Conservation (phyloP, 768 basidiomycete species). For the Pholiota microspora region DNA sequence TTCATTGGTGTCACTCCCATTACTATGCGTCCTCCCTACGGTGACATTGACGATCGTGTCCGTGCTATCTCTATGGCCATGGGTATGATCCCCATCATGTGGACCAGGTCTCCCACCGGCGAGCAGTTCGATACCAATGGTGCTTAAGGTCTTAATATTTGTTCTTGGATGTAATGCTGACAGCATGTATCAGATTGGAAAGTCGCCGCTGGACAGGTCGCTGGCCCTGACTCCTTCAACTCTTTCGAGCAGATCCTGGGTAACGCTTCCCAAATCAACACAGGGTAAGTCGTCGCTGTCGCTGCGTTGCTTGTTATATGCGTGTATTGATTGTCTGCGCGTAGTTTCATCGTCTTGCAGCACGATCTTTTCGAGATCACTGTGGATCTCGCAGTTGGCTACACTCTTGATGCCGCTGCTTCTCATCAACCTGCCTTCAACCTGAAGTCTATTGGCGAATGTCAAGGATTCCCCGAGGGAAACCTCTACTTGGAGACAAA, state of each 20-base stretch:
- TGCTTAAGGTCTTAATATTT: no score
- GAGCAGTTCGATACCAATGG: slow-evolving; percentile 73
- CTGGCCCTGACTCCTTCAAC: slow-evolving; percentile 60
- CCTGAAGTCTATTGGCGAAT: slow-evolving; percentile 78
- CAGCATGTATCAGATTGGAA: slow-evolving; percentile 79
- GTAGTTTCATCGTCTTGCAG: slow-evolving; percentile 83
- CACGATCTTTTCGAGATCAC: slow-evolving; percentile 85
- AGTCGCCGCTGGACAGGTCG: slow-evolving; percentile 74
- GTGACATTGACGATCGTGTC: slow-evolving; percentile 90
- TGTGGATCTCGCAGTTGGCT: slow-evolving; percentile 88
- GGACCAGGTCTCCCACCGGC: slow-evolving; percentile 65
- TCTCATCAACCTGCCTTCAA: slow-evolving; percentile 62
- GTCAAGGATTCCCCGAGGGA: slow-evolving; percentile 57
- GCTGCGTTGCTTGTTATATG: neutral
- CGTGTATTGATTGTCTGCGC: slow-evolving; percentile 1
- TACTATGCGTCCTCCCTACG: slow-evolving; percentile 78
- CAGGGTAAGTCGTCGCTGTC: slow-evolving; percentile 46
- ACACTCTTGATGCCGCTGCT: slow-evolving; percentile 77
- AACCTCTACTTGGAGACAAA: slow-evolving; percentile 88
- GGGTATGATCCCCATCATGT: slow-evolving; percentile 90
- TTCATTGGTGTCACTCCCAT: slow-evolving; percentile 76
- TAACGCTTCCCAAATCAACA: slow-evolving; percentile 58
- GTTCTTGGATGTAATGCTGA: no score
- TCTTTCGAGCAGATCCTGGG: slow-evolving; percentile 74
- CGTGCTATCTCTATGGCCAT: slow-evolving; percentile 88